phyloP scores from a whole-genome alignment of 2,329 filamentous ascomycete species.

The Pyrenophora seminiperda region DNA sequence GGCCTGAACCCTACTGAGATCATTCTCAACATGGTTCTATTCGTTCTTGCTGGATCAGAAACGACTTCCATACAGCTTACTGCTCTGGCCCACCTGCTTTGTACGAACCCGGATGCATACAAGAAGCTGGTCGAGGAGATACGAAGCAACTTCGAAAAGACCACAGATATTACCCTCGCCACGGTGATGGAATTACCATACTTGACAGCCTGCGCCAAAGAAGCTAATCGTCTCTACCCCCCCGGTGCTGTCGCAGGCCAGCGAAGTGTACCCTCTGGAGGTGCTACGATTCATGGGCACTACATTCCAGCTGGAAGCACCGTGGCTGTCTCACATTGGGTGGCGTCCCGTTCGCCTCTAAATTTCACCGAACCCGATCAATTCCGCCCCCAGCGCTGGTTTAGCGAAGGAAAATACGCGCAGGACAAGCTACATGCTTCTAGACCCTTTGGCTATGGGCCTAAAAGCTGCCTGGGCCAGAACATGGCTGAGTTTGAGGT shows the following conservation, averaged over 20 bases:
- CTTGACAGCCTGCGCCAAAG: neutral
- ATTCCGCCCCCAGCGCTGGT: neutral
- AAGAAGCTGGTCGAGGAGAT: neutral
- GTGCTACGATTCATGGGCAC: neutral
- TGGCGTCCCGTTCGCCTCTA: neutral
- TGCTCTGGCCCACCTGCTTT: neutral
- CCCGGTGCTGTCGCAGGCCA: neutral
- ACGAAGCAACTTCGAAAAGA: neutral
- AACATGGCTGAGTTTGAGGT: neutral
- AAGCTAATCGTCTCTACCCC: neutral
- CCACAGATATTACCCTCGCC: neutral
- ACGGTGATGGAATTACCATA: neutral
- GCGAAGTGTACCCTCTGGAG: neutral
- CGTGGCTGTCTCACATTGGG: neutral
- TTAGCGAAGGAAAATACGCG: neutral
- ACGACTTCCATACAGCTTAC: neutral
- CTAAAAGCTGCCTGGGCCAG: neutral
- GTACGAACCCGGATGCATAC: neutral
- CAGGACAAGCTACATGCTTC: neutral
- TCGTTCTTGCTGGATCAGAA: neutral
- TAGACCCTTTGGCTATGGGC: neutral
- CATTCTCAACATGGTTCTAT: neutral
- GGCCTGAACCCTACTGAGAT: neutral
- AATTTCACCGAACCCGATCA: conserved; percentile 1
- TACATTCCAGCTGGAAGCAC: neutral